Evolutionary conservation across 345 rosid genomes (phyloP).

Genomic region (Heritiera fomes): DNA sequence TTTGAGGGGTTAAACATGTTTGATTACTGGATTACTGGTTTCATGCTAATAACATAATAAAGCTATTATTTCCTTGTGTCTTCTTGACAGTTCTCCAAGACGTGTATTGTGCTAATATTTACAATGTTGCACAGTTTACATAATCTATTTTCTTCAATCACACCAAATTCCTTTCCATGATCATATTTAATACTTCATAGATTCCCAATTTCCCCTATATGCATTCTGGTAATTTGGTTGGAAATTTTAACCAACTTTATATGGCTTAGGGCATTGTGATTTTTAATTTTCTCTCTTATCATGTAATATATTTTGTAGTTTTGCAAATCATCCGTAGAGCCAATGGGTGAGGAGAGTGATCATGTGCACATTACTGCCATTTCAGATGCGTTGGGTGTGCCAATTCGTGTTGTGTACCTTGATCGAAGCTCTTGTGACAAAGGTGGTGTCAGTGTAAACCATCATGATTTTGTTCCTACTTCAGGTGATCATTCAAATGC

Average conservation of each 20-base stretch:
- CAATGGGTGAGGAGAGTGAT: slow-evolving; percentile 99
- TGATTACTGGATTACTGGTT: background rate
- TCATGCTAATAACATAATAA: background rate
- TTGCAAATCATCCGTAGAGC: slow-evolving; percentile 98
- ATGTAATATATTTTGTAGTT: slow-evolving; percentile 53
- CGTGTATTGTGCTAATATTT: background rate
- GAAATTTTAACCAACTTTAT: background rate
- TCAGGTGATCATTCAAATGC: slow-evolving; percentile 30
- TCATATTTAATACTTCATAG: background rate
- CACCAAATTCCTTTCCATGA: background rate
- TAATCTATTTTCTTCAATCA: background rate
- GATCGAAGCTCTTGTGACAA: slow-evolving; percentile 91
- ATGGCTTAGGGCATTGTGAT: background rate
- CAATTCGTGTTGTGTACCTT: slow-evolving; percentile 90
- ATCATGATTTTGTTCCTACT: slow-evolving; percentile 83
- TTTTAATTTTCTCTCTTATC: slow-evolving; percentile 1
- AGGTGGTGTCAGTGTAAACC: slow-evolving; percentile 77
- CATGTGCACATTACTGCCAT: slow-evolving; percentile 96
- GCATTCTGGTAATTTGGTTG: background rate
- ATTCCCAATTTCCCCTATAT: background rate
- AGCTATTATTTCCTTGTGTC: background rate
- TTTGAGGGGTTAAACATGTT: slow-evolving; percentile 3
- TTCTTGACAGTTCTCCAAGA: slow-evolving; percentile 1
- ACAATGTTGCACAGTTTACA: background rate
- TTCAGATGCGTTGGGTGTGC: slow-evolving; percentile 90